These are phyloP conservation scores for Sanghuangporus baumii DNA, from an alignment of 1,284 basidiomycete genomes.

Conservation along the genomic window DNA sequence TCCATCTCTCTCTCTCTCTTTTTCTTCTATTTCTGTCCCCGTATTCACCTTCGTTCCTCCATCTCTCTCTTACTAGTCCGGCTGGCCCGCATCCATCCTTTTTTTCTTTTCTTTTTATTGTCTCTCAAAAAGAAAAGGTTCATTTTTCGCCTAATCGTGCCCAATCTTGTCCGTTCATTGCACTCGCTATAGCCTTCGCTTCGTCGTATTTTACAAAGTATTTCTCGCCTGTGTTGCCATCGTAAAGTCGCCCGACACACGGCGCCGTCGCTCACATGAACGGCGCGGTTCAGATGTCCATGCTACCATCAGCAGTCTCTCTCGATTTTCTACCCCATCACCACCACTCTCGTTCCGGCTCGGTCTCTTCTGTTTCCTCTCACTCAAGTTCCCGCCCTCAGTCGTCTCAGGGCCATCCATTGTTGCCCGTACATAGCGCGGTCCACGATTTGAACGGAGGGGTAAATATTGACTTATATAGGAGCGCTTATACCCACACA, in stretches of 20 bases:
- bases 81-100: slow-evolving; percentile 16
- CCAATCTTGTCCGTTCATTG: slow-evolving; percentile 4
- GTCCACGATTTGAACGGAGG: background rate
- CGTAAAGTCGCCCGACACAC: background rate
- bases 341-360: slow-evolving; percentile 69
- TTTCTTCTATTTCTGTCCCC: background rate
- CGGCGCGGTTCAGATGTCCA: slow-evolving; percentile 46
- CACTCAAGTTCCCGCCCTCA: slow-evolving; percentile 69
- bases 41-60: background rate
- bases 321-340: slow-evolving; percentile 62
- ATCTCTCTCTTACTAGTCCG: slow-evolving; percentile 13
- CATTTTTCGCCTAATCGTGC: background rate
- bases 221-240: slow-evolving; percentile 20
- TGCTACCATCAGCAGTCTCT: slow-evolving; percentile 51
- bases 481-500: slow-evolving; percentile 27
- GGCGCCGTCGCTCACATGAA: slow-evolving; percentile 50
- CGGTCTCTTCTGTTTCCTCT: slow-evolving; percentile 62
- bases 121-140: background rate
- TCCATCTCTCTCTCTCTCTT: background rate
- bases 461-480: slow-evolving; percentile 34
- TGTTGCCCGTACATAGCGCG: slow-evolving; percentile 32
- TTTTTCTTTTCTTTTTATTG: slow-evolving; percentile 13
- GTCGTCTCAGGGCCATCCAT: slow-evolving; percentile 58
- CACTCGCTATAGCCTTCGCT: slow-evolving; percentile 21
- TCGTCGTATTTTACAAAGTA: slow-evolving; percentile 19